Evolutionary conservation across 2,329 filamentous ascomycete species (phyloP).

Genomic region (Sphaerulina musiva): DNA sequence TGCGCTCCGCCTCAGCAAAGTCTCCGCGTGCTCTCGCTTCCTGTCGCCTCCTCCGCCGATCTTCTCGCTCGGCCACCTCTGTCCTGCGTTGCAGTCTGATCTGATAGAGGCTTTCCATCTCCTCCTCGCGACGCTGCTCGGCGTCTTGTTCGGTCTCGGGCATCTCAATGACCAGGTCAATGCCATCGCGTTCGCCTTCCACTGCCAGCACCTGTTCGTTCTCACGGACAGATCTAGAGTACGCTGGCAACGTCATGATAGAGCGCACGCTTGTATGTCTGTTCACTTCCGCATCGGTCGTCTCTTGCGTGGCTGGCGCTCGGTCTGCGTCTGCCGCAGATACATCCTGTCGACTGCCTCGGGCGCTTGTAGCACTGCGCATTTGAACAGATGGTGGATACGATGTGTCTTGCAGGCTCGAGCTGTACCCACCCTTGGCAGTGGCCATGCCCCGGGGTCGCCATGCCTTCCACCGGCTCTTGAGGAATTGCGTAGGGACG

Average conservation of each 20-base stretch:
- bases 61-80: slow-evolving; percentile 70
- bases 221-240: slow-evolving; percentile 64
- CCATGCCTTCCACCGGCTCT: slow-evolving; percentile 32
- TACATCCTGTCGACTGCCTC: slow-evolving; percentile 21
- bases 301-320: slow-evolving; percentile 20
- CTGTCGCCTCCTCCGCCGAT: slow-evolving; percentile 60
- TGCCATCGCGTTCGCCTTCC: slow-evolving; percentile 84
- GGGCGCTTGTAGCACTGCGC: slow-evolving; percentile 22
- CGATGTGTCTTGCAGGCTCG: slow-evolving; percentile 26
- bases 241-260: slow-evolving; percentile 88
- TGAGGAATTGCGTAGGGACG: slow-evolving; percentile 31
- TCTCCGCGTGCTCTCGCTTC: slow-evolving; percentile 70
- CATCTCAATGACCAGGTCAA: slow-evolving; percentile 83
- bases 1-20: slow-evolving; percentile 57
- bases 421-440: slow-evolving; percentile 29
- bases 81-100: slow-evolving; percentile 71
- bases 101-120: slow-evolving; percentile 91
- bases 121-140: slow-evolving; percentile 70
- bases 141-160: slow-evolving; percentile 75
- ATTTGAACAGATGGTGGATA: slow-evolving; percentile 25
- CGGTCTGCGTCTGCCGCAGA: slow-evolving; percentile 20
- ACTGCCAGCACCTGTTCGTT: slow-evolving; percentile 77
- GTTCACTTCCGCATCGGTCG: slow-evolving; percentile 51
- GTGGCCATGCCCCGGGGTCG: slow-evolving; percentile 19
- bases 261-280: slow-evolving; percentile 81